Percentiles rank a stretch among this genome's conserved stretches.
These are phyloP conservation scores for sunflower (Helianthus annuus) DNA, from an alignment of 129 eudicot species.

Conservation along the genomic window DNA sequence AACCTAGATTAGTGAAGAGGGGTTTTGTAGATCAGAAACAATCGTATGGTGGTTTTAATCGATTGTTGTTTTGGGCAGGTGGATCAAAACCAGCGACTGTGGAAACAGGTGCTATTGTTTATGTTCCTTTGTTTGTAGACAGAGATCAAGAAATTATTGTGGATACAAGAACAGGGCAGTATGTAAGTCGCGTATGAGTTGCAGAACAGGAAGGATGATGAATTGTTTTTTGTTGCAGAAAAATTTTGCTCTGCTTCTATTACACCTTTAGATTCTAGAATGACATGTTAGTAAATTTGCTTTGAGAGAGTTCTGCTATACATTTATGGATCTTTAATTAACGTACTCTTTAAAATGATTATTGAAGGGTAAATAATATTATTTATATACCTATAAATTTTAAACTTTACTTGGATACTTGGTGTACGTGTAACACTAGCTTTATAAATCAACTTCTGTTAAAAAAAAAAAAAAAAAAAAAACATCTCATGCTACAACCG, in stretches of 20 bases:
- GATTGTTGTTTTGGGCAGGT: constrained; percentile 45
- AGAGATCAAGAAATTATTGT: constrained; percentile 66
- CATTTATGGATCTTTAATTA: not conserved
- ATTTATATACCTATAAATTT: not conserved
- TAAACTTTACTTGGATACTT: too few relatives aligned
- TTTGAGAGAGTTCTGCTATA: not conserved
- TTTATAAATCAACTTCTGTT: not conserved
- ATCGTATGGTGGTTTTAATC: not conserved
- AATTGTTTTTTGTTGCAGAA: not conserved
- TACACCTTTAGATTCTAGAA: constrained; percentile 2
- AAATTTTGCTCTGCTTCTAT: constrained; percentile 11
- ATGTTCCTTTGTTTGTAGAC: constrained; percentile 75
- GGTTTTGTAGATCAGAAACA: not conserved
- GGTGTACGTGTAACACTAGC: too few relatives aligned
- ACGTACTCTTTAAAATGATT: not conserved
- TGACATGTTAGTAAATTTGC: constrained; percentile 1
- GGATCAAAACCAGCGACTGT: constrained; percentile 84
- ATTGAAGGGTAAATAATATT: not conserved
- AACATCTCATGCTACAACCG: not conserved
- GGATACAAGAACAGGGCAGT: constrained; percentile 88
- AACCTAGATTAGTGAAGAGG: too few relatives aligned
- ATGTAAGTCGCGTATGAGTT: constrained; percentile 68
- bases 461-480: not conserved
- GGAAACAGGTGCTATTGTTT: constrained; percentile 92
- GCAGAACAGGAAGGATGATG: not conserved